phyloP scores from a whole-genome alignment of 768 basidiomycete species.

The Lactarius deliciosus region DNA sequence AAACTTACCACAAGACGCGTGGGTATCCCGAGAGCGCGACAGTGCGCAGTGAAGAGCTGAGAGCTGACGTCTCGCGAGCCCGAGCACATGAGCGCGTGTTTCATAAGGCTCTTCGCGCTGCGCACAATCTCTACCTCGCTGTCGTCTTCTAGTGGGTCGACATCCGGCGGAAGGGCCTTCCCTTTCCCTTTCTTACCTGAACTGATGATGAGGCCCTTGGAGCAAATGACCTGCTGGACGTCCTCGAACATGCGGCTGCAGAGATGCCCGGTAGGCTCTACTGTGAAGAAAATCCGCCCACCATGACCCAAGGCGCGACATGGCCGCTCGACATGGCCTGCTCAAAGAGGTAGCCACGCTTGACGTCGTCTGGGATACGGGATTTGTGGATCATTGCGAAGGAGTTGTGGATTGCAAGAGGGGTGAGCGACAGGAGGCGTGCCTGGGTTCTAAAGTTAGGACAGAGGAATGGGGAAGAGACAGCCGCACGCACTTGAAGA shows the following conservation, averaged over 20 bases:
- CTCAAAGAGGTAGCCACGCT: constrained; percentile 88
- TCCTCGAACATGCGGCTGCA: constrained; percentile 77
- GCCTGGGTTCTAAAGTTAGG: constrained; percentile 52
- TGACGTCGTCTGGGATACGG: constrained; percentile 72
- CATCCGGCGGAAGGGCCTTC: background rate
- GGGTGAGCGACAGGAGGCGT: constrained; percentile 82
- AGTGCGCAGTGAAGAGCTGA: constrained; percentile 88
- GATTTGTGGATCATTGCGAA: constrained; percentile 83
- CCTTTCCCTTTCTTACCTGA: constrained; percentile 28
- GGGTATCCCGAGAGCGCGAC: constrained; percentile 83
- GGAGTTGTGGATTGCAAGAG: constrained; percentile 73
- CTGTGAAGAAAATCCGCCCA: constrained; percentile 76
- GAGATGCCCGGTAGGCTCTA: constrained; percentile 63
- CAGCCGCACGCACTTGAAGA: constrained; percentile 62
- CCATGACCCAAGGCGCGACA: constrained; percentile 76
- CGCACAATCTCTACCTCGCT: constrained; percentile 62
- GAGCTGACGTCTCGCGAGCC: constrained; percentile 87
- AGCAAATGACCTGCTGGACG: constrained; percentile 44
- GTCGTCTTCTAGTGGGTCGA: constrained; percentile 40
- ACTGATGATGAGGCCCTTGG: constrained; percentile 21
- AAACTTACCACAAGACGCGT: constrained; percentile 86
- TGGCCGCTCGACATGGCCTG: no score
- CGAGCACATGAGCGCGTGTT: constrained; percentile 75
- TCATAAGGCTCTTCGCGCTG: constrained; percentile 87
- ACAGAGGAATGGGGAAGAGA: constrained; percentile 5